phyloP scores from a whole-genome alignment of 2,329 filamentous ascomycete genomes.

The Penicillium sp. region DNA sequence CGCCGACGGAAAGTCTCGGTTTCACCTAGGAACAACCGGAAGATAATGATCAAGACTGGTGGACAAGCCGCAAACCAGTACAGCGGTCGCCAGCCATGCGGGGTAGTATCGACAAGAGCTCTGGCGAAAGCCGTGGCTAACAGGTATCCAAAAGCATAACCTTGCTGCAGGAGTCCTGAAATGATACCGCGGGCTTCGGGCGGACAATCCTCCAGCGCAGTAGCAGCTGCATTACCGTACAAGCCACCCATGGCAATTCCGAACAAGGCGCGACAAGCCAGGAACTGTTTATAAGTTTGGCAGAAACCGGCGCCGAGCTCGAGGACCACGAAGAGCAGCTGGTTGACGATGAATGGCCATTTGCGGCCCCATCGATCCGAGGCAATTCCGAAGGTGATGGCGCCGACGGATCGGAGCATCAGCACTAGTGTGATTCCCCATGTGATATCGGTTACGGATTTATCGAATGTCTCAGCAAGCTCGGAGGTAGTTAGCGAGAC shows the following conservation, averaged over 20 bases:
- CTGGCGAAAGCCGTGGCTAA: slow-evolving; percentile 49
- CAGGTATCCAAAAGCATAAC: slow-evolving; percentile 58
- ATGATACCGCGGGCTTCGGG: slow-evolving; percentile 51
- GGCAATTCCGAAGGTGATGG: slow-evolving; percentile 48
- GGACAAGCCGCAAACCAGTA: slow-evolving; percentile 84
- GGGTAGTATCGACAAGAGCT: slow-evolving; percentile 55
- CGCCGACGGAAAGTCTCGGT: slow-evolving; percentile 63
- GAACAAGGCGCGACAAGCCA: slow-evolving; percentile 52
- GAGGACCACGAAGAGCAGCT: slow-evolving; percentile 52
- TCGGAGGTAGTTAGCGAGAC: slow-evolving; percentile 50
- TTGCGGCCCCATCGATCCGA: slow-evolving; percentile 49
- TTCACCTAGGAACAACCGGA: slow-evolving; percentile 69
- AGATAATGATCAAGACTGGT: slow-evolving; percentile 69
- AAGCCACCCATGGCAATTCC: slow-evolving; percentile 58
- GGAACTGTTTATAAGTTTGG: slow-evolving; percentile 50
- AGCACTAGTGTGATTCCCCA: slow-evolving; percentile 52
- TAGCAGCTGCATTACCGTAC: slow-evolving; percentile 55
- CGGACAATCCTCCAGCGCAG: slow-evolving; percentile 55
- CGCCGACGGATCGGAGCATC: slow-evolving; percentile 54
- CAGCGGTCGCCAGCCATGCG: slow-evolving; percentile 71
- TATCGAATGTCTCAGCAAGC: slow-evolving; percentile 47
- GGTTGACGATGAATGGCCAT: slow-evolving; percentile 55
- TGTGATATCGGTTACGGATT: slow-evolving; percentile 50
- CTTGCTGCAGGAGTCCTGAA: slow-evolving; percentile 56
- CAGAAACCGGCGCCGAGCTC: slow-evolving; percentile 55